Base-by-base conservation (phyloP, 176 grass and related monocot species). In the Eragrostis nindensis region DNA sequence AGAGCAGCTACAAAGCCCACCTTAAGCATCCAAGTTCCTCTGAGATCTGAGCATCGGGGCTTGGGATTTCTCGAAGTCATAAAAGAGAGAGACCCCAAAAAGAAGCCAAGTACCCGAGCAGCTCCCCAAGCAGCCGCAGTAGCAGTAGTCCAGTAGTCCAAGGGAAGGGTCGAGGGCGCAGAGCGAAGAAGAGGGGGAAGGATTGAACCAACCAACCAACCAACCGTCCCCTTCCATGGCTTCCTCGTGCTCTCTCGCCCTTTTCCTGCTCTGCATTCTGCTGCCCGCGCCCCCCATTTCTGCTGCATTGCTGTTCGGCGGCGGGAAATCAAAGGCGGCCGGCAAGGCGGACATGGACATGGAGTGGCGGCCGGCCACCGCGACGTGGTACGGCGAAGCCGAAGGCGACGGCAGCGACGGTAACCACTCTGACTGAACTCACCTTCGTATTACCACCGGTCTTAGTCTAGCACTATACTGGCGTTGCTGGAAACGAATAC, bases 401-500 rank as follows among this genome's bases (percentile, higher is more conserved):
- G 89, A 96, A 3, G 97, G 97, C 73, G 97, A 99, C 82, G 93
- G 97, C 82, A 99, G 93, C 81, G 85, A 89, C 73, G 93, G 97
- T 99, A 83, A 66, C 24, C 62, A 25, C 48, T 26, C 92, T 36
- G 15, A 57, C 8, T 87, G 41, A 84, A 14, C 76, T 47, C 18
- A 14, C 1, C 25, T 50, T 27, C 8, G 13, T 49, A 18, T 15
- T 6, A 2, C 38, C 38, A 26, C 36, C 22, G 32, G 72, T 57
- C 71, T 74, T 57, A 26, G 32, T 18, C 46, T 56, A 24, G 81
- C 87, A 30, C n/a, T n/a, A n/a, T n/a, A n/a, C n/a, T n/a, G n/a
- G n/a, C n/a, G n/a, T n/a, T n/a, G n/a, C n/a, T n/a, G n/a, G n/a
- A n/a, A n/a, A n/a, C n/a, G n/a, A n/a, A n/a, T n/a, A n/a, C n/a